Conservation (phyloP, 1,284 basidiomycete genomes). For the Moesziomyces sp. region DNA sequence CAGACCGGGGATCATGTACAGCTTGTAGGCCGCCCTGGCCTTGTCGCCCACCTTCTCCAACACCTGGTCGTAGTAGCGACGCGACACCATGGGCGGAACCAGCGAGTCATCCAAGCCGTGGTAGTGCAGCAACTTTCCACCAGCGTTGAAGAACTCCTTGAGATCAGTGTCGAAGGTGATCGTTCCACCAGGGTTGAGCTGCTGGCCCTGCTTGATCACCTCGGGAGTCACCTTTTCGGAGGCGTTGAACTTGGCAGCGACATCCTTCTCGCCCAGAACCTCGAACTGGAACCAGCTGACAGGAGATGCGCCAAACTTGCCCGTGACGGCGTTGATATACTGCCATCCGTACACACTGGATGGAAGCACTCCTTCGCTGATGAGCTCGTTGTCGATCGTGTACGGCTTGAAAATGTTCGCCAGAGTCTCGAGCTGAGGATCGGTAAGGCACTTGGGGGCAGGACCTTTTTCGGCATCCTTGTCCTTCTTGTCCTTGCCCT, state of each 20-base stretch:
- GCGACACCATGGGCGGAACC: constrained; percentile 68
- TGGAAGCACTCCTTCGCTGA: constrained; percentile 37
- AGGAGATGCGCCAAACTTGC: constrained; percentile 22
- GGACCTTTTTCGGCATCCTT: not conserved
- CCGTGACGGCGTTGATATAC: constrained; percentile 18
- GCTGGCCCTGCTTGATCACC: constrained; percentile 30
- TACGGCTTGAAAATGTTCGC: constrained; percentile 33
- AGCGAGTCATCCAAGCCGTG: constrained; percentile 66
- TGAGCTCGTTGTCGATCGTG: constrained; percentile 22
- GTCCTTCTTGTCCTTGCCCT: constrained; percentile 5
- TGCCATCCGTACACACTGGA: constrained; percentile 37
- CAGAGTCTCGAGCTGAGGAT: constrained; percentile 37
- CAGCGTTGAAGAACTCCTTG: constrained; percentile 57
- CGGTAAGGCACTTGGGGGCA: constrained; percentile 24
- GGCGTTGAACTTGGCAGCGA: constrained; percentile 23
- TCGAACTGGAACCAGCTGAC: constrained; percentile 44
- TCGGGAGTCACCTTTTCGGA: constrained; percentile 22
- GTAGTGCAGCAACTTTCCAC: constrained; percentile 67
- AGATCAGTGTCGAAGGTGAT: constrained; percentile 57
- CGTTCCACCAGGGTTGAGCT: constrained; percentile 33
- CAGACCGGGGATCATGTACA: constrained; percentile 71
- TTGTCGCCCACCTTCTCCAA: constrained; percentile 19
- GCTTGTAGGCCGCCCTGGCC: constrained; percentile 68
- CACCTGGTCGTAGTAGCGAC: constrained; percentile 68
- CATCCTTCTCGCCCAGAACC: constrained; percentile 29